These are phyloP conservation scores for Zoysia japonica DNA, from an alignment of 176 grass and related monocot genomes.

Conservation along the genomic window DNA sequence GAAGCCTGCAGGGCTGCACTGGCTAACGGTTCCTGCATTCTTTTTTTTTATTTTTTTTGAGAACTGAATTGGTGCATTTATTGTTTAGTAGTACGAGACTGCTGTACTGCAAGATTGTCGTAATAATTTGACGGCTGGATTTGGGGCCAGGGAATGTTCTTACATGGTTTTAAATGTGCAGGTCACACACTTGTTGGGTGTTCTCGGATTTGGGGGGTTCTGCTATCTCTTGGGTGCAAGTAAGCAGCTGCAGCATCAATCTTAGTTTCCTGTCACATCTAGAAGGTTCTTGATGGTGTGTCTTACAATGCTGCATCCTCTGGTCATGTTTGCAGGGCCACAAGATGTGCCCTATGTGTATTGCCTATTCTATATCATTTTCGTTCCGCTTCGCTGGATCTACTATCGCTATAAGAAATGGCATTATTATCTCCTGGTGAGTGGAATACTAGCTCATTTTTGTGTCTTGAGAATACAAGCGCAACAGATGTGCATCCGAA, in stretches of 20 bases:
- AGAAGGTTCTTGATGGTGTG: constrained; percentile 11
- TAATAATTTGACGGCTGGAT: constrained; percentile 14
- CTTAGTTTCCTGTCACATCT: constrained; percentile 7
- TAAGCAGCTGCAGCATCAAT: constrained; percentile 52
- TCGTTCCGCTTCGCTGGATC: constrained; percentile 93
- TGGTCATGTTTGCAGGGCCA: constrained; percentile 56
- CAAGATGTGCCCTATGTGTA: constrained; percentile 94
- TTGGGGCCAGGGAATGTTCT: constrained; percentile 22
- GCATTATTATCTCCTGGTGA: constrained; percentile 97
- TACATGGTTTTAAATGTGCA: constrained; percentile 51
- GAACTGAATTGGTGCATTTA: constrained; percentile 32
- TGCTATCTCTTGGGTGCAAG: constrained; percentile 95
- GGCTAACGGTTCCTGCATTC: neutral
- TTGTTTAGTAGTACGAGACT: neutral
- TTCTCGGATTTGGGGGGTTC: constrained; percentile 95
- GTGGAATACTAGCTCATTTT: constrained; percentile 2
- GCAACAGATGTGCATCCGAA: neutral
- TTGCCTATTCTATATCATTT: constrained; percentile 88
- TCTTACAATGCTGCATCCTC: constrained; percentile 10
- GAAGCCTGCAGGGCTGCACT: neutral
- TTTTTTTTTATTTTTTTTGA: neutral
- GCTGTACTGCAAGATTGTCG: constrained; percentile 16
- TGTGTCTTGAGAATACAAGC: neutral
- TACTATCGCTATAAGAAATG: constrained; percentile 99
- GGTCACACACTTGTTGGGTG: constrained; percentile 94